Conservation (phyloP, 768 basidiomycete genomes). For the Exsudoporus frostii region DNA sequence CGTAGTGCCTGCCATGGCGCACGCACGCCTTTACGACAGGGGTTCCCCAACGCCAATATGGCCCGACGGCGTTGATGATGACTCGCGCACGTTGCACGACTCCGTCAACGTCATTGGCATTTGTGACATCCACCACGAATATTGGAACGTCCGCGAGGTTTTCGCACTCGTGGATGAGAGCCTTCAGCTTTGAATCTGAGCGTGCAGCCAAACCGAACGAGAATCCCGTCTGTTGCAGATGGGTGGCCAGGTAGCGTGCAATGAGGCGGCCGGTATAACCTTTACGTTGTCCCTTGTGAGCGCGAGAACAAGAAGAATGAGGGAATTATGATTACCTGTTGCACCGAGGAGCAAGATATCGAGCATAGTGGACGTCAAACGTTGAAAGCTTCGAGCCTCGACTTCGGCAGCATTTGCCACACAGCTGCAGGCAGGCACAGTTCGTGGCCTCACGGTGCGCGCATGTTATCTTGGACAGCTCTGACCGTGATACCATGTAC, state of each 20-base stretch:
- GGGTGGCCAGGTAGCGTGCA: slow-evolving; percentile 59
- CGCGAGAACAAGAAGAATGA: slow-evolving; percentile 1
- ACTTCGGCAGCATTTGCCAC: slow-evolving; percentile 4
- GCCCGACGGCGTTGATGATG: slow-evolving; percentile 76
- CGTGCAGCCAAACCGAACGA: slow-evolving; percentile 69
- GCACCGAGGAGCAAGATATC: slow-evolving; percentile 74
- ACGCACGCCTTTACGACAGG: slow-evolving; percentile 80
- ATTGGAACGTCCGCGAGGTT: slow-evolving; percentile 41
- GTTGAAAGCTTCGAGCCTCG: slow-evolving; percentile 9
- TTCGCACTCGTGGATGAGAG: slow-evolving; percentile 44
- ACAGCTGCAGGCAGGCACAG: slow-evolving; percentile 2
- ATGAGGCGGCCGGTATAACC: slow-evolving; percentile 74
- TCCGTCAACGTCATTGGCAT: slow-evolving; percentile 48
- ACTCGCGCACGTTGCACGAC: slow-evolving; percentile 59
- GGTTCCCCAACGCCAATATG: slow-evolving; percentile 70
- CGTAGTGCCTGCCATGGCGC: slow-evolving; percentile 72
- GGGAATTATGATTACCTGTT: slow-evolving; percentile 38
- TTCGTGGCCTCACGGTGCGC: slow-evolving; percentile 9
- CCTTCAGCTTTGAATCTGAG: slow-evolving; percentile 58
- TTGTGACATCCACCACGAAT: slow-evolving; percentile 59
- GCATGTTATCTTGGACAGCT: slow-evolving; percentile 7
- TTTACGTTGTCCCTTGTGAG: slow-evolving; percentile 17
- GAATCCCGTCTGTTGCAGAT: slow-evolving; percentile 59
- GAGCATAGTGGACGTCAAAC: slow-evolving; percentile 29
- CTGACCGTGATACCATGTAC: neutral